Conservation (phyloP, 177 flowering plant species). For the Vitis hybrid region DNA sequence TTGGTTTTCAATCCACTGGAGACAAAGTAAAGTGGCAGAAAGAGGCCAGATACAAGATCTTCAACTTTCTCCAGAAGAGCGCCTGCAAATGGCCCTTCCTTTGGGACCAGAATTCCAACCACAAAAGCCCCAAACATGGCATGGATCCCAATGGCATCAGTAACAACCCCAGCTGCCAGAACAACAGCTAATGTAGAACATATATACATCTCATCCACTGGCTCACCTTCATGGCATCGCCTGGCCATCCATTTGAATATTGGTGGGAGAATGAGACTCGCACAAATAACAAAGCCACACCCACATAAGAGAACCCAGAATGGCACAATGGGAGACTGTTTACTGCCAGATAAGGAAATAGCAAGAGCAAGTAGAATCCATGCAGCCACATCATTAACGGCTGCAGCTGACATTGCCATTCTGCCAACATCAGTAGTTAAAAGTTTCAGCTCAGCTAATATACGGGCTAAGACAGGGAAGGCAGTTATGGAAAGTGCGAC, state of each 20-base stretch:
- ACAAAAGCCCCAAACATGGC: conserved; percentile 45
- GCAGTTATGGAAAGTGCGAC: conserved; percentile 86
- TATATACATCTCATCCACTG: conserved; percentile 30
- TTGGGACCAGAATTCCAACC: conserved; percentile 40
- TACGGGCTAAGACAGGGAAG: conserved; percentile 77
- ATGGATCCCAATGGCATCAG: conserved; percentile 43
- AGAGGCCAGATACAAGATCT: conserved; percentile 50
- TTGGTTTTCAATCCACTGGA: conserved; percentile 32
- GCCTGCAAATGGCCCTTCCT: conserved; percentile 39
- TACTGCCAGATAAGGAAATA: conserved; percentile 55
- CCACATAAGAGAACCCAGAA: conserved; percentile 47
- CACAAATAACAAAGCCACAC: conserved; percentile 21
- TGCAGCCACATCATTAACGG: conserved; percentile 69
- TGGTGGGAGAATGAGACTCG: conserved; percentile 16
- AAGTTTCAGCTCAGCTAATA: conserved; percentile 77
- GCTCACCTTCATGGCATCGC: conserved; percentile 34
- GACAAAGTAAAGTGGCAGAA: conserved; percentile 47
- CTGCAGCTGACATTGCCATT: conserved; percentile 73
- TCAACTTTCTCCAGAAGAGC: conserved; percentile 53
- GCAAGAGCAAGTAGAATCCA: conserved; percentile 85
- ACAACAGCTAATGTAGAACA: conserved; percentile 33
- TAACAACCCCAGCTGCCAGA: conserved; percentile 38
- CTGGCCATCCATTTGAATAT: conserved; percentile 33
- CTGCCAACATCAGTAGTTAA: conserved; percentile 68
- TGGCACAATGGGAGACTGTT: conserved; percentile 28